Evolutionary conservation across 2,329 filamentous ascomycete genomes (phyloP).

Genomic region (Diaporthe citriasiana): DNA sequence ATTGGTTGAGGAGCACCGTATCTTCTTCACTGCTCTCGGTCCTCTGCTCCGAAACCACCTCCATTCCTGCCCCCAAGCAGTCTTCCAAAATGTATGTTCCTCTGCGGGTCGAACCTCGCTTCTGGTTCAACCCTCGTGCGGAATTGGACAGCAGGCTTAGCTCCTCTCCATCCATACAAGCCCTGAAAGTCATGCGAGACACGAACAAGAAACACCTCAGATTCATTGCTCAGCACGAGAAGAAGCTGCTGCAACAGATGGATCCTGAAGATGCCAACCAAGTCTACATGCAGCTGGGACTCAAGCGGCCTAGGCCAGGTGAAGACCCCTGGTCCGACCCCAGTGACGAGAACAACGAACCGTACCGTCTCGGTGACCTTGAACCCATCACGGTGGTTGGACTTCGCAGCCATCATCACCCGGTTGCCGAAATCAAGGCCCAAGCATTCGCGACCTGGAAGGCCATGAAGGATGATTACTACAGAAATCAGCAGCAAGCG

Average conservation of each 20-base stretch:
- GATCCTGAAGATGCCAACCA: not conserved
- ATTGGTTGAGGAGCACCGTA: not conserved
- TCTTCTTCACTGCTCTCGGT: not conserved
- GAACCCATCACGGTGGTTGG: conserved; percentile 9
- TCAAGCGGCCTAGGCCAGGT: not conserved
- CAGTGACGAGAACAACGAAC: not conserved
- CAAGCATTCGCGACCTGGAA: conserved; percentile 4
- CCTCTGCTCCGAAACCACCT: not conserved
- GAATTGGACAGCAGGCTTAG: conserved; percentile 12
- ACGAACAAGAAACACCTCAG: conserved; percentile 19
- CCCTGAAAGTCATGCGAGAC: conserved; percentile 8
- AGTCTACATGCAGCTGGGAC: conserved; percentile 3
- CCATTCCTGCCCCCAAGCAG: too few species aligned
- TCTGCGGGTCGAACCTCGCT: conserved; percentile 6
- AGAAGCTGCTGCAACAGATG: not conserved
- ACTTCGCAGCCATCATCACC: conserved; percentile 30
- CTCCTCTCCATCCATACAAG: conserved; percentile 10
- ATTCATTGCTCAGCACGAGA: conserved; percentile 7
- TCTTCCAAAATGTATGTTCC: conserved; percentile 19
- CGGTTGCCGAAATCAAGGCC: not conserved
- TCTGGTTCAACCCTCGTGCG: not conserved
- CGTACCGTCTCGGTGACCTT: not conserved
- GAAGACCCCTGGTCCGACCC: not conserved
- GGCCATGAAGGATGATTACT: not conserved
- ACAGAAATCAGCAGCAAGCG: not conserved